Conservation (phyloP, 2,329 filamentous ascomycete species). For the Pestalotiopsis fici region DNA sequence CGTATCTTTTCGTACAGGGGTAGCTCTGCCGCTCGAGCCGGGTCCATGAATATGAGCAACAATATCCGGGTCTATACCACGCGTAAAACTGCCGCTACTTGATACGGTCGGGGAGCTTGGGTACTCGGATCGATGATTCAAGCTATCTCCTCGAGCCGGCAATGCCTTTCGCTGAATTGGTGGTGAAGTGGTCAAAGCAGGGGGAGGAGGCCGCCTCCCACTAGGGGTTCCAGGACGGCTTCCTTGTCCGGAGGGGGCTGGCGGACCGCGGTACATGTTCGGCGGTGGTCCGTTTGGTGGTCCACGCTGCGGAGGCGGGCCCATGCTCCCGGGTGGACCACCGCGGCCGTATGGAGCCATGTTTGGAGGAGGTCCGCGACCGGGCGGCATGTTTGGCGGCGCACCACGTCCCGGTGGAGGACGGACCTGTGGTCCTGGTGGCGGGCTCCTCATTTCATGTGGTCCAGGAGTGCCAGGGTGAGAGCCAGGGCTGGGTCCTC, state of each 20-base stretch:
- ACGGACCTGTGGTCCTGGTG: slow-evolving; percentile 24
- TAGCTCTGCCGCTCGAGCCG: slow-evolving; percentile 25
- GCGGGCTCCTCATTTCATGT: slow-evolving; percentile 22
- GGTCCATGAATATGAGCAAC: slow-evolving; percentile 46
- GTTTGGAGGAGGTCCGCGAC: slow-evolving; percentile 2
- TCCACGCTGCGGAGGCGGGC: slow-evolving; percentile 22
- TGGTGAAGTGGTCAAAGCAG: slow-evolving; percentile 39
- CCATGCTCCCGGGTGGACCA: slow-evolving; percentile 21
- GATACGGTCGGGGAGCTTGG: slow-evolving; percentile 34
- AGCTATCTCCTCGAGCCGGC: slow-evolving; percentile 38
- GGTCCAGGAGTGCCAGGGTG: slow-evolving; percentile 14
- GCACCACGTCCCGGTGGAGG: slow-evolving; percentile 22
- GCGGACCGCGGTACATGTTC: slow-evolving; percentile 24
- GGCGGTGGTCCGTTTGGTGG: slow-evolving; percentile 26
- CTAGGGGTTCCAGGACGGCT: slow-evolving; percentile 20
- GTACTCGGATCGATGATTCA: slow-evolving; percentile 40
- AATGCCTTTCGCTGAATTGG: slow-evolving; percentile 54
- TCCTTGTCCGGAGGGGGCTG: slow-evolving; percentile 20
- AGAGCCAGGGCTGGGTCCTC: slow-evolving; percentile 31
- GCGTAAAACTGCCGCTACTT: slow-evolving; percentile 39
- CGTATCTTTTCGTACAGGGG: slow-evolving; percentile 36
- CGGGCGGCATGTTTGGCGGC: slow-evolving; percentile 7
- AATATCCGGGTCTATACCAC: slow-evolving; percentile 48
- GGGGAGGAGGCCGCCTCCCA: slow-evolving; percentile 18
- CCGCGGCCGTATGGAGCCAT: slow-evolving; percentile 2